Evolutionary conservation across 2,329 filamentous ascomycete species (phyloP).

Genomic region (Madurella mycetomatis): DNA sequence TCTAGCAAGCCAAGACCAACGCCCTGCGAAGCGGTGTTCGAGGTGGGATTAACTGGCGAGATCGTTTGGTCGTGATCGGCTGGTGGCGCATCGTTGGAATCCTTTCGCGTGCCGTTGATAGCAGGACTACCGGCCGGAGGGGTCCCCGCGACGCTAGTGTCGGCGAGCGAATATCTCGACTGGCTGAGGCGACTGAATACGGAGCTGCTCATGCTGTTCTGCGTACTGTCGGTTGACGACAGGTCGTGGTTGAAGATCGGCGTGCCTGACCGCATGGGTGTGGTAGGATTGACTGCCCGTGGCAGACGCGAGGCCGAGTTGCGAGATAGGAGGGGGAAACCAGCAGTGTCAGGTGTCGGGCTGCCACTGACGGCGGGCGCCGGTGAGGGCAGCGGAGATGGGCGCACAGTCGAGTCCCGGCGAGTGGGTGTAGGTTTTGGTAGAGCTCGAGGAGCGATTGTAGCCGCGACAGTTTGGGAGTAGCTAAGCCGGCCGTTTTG

Average conservation of each 20-base stretch:
- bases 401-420: slow-evolving; percentile 13
- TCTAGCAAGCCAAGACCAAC: slow-evolving; percentile 18
- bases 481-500: slow-evolving; percentile 18
- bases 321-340: slow-evolving; percentile 32
- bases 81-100: background rate
- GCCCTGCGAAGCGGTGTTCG: slow-evolving; percentile 1
- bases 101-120: slow-evolving; percentile 19
- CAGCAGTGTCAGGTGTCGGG: slow-evolving; percentile 17
- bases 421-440: background rate
- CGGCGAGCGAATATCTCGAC: slow-evolving; percentile 28
- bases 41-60: background rate
- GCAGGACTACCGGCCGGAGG: slow-evolving; percentile 29
- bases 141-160: slow-evolving; percentile 30
- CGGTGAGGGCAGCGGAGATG: slow-evolving; percentile 2
- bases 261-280: slow-evolving; percentile 35
- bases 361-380: slow-evolving; percentile 6
- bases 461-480: slow-evolving; percentile 18
- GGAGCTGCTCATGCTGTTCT: slow-evolving; percentile 38
- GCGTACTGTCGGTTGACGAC: slow-evolving; percentile 38
- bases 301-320: slow-evolving; percentile 38
- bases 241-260: slow-evolving; percentile 34
- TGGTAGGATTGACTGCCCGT: slow-evolving; percentile 32
- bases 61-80: background rate
- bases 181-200: slow-evolving; percentile 36
- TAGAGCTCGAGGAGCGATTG: background rate